Percentiles rank a stretch among this genome's conserved stretches.
These are phyloP conservation scores for Fraxinus excelsior DNA, from an alignment of 257 asterid species.

Conservation along the genomic window DNA sequence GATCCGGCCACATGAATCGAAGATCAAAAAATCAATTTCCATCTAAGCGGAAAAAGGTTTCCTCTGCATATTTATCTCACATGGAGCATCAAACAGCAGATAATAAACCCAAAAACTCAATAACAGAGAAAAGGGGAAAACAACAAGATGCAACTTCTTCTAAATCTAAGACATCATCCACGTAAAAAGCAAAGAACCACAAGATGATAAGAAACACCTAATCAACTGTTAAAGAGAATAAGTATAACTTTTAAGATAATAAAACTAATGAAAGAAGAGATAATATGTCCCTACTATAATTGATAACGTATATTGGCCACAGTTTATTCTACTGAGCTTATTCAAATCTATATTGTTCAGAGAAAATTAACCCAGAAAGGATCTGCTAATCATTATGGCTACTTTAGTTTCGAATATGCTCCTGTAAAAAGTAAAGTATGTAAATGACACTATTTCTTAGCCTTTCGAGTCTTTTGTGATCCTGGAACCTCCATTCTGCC, in stretches of 20 bases:
- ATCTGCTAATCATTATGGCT: constrained; percentile 33
- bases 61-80: not conserved
- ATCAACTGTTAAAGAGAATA: constrained; percentile 8
- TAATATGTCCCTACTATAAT: constrained; percentile 13
- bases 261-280: constrained; percentile 23
- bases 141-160: constrained; percentile 19
- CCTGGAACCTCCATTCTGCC: constrained; percentile 95
- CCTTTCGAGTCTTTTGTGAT: constrained; percentile 66
- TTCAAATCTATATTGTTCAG: constrained; percentile 36
- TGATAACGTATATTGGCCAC: constrained; percentile 26
- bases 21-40: not conserved
- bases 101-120: not conserved
- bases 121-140: constrained; percentile 6
- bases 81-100: not conserved
- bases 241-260: constrained; percentile 9
- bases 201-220: constrained; percentile 21
- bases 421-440: constrained; percentile 16
- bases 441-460: constrained; percentile 56
- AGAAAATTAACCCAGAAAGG: constrained; percentile 19
- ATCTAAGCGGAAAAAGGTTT: not conserved
- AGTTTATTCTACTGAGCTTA: constrained; percentile 46
- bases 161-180: not conserved
- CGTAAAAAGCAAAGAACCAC: constrained; percentile 28
- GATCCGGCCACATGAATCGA: not conserved
- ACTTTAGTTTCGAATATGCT: constrained; percentile 32